Evolutionary conservation across 495 filamentous ascomycete genomes (phyloP).

Genomic region (Pseudomonodictys pantanalensis): DNA sequence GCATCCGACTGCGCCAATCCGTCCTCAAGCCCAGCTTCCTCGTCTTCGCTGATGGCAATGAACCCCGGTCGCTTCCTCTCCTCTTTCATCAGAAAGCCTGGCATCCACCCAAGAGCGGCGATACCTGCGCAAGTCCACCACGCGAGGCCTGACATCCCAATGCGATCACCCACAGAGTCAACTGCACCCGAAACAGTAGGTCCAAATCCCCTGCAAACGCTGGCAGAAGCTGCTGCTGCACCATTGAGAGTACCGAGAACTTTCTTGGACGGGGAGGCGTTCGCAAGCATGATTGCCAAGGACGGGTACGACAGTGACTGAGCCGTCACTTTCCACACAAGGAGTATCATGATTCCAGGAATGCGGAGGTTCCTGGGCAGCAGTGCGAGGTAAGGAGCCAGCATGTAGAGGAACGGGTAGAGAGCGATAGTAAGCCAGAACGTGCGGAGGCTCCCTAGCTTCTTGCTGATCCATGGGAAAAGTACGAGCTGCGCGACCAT

Average conservation of each 20-base stretch:
- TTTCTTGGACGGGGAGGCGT: slow-evolving; percentile 74
- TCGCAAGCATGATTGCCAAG: slow-evolving; percentile 78
- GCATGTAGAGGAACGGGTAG: slow-evolving; percentile 86
- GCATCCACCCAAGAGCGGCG: slow-evolving; percentile 65
- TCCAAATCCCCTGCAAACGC: slow-evolving; percentile 79
- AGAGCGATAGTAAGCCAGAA: slow-evolving; percentile 75
- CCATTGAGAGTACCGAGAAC: slow-evolving; percentile 90
- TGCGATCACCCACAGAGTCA: slow-evolving; percentile 72
- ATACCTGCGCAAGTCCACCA: slow-evolving; percentile 89
- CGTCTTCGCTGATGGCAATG: slow-evolving; percentile 19
- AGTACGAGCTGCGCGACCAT: slow-evolving; percentile 79
- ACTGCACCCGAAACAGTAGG: slow-evolving; percentile 83
- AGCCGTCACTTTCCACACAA: slow-evolving; percentile 87
- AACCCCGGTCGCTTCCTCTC: slow-evolving; percentile 28
- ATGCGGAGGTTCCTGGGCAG: slow-evolving; percentile 69
- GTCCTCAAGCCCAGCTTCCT: slow-evolving; percentile 22
- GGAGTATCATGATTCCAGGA: slow-evolving; percentile 65
- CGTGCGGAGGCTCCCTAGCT: slow-evolving; percentile 70
- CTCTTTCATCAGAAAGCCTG: slow-evolving; percentile 48
- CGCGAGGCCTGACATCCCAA: slow-evolving; percentile 78
- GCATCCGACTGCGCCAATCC: slow-evolving; percentile 18
- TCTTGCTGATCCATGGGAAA: slow-evolving; percentile 68
- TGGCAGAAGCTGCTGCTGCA: slow-evolving; percentile 85
- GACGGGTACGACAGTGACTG: slow-evolving; percentile 83
- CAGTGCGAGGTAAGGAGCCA: slow-evolving; percentile 84